A percentile compares a stretch with the other conserved stretches of the same genome.
Conservation (phyloP, 495 filamentous ascomycete species). For the Aspergillus homomorphus region DNA sequence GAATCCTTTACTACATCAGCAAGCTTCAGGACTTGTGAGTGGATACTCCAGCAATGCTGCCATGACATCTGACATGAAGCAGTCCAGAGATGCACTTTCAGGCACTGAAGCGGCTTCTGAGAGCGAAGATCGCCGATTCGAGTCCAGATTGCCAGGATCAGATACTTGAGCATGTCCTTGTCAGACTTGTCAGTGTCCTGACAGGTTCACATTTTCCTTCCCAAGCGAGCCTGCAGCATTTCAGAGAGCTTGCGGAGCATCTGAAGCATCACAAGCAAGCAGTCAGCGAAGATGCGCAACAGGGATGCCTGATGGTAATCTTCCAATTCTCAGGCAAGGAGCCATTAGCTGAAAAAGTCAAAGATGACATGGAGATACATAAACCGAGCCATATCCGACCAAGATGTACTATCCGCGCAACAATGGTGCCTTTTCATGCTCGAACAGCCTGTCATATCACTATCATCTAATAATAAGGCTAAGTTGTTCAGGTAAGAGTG, state of each 20-base stretch:
- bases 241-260: constrained; percentile 39
- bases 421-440: constrained; percentile 72
- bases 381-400: constrained; percentile 52
- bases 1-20: constrained; percentile 66
- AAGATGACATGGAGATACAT: constrained; percentile 77
- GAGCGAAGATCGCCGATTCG: neutral
- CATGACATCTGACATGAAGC: constrained; percentile 3
- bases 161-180: constrained; percentile 36
- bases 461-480: constrained; percentile 57
- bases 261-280: constrained; percentile 26
- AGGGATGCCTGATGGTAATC: constrained; percentile 68
- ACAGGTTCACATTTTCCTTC: constrained; percentile 31
- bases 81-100: constrained; percentile 46
- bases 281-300: constrained; percentile 56
- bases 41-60: neutral
- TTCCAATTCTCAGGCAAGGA: neutral
- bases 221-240: constrained; percentile 20
- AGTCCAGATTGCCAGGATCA: neutral
- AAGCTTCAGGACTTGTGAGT: constrained; percentile 50
- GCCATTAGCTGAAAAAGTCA: constrained; percentile 10
- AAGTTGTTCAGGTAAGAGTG: constrained; percentile 62
- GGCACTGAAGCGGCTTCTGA: constrained; percentile 59
- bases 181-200: constrained; percentile 60
- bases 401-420: constrained; percentile 53
- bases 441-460: constrained; percentile 57